These are phyloP conservation scores for Russula virescens DNA, from an alignment of 768 basidiomycete genomes.

Conservation along the genomic window DNA sequence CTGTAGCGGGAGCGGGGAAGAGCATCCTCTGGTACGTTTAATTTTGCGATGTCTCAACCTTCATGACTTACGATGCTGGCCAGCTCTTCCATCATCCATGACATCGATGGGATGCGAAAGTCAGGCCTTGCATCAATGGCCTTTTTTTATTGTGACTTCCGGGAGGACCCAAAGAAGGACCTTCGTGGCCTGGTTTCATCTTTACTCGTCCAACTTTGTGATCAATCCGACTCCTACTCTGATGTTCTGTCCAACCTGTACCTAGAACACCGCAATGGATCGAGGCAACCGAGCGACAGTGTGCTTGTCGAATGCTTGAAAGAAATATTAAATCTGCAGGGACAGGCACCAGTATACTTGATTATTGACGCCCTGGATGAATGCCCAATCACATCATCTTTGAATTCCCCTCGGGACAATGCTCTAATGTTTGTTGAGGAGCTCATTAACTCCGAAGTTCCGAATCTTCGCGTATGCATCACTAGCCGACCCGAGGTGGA, in stretches of 20 bases:
- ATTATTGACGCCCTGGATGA: neutral
- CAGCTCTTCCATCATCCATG: neutral
- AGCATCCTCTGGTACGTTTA: neutral
- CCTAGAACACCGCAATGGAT: neutral
- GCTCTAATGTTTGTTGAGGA: neutral
- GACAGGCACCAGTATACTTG: neutral
- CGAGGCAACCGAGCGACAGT: neutral
- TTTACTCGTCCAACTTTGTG: neutral
- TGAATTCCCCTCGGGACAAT: neutral
- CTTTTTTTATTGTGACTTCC: neutral
- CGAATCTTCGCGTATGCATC: neutral
- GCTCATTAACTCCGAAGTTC: neutral
- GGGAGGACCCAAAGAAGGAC: neutral
- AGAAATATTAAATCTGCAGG: neutral
- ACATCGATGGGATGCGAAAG: neutral
- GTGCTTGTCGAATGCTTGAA: neutral
- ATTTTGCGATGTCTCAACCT: neutral
- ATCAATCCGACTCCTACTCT: neutral
- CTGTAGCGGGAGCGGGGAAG: neutral
- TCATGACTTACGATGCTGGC: neutral
- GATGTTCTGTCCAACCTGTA: neutral
- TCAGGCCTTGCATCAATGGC: neutral
- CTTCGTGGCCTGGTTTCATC: neutral
- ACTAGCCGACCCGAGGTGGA: slow-evolving; percentile 1
- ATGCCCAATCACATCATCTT: neutral